These are phyloP conservation scores for Bisporella sp. DNA, from an alignment of 2,329 filamentous ascomycete genomes.

Conservation along the genomic window DNA sequence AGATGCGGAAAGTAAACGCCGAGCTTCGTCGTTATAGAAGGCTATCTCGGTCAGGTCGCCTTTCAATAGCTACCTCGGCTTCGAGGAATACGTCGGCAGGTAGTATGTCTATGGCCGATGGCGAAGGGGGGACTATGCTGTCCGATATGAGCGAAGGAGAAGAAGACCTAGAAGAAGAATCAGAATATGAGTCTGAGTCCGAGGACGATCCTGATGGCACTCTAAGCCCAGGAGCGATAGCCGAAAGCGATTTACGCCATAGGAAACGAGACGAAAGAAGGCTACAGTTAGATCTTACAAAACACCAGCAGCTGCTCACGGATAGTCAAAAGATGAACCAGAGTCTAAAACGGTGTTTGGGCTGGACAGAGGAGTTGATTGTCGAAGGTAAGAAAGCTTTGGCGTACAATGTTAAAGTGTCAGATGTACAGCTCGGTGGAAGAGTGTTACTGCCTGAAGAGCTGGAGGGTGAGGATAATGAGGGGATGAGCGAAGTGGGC, in stretches of 20 bases:
- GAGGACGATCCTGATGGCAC: constrained; percentile 23
- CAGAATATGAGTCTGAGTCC: constrained; percentile 44
- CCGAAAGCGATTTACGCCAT: constrained; percentile 41
- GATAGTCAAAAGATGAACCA: constrained; percentile 96
- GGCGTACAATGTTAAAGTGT: constrained; percentile 70
- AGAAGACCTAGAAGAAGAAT: constrained; percentile 36
- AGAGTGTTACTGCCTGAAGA: constrained; percentile 70
- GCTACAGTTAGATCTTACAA: constrained; percentile 76
- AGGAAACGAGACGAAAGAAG: constrained; percentile 74
- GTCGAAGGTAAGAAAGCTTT: constrained; percentile 82
- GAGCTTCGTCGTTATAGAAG: constrained; percentile 81
- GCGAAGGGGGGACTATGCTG: constrained; percentile 27
- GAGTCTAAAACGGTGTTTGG: constrained; percentile 81
- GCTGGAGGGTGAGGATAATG: constrained; percentile 32
- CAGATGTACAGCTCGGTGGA: constrained; percentile 75
- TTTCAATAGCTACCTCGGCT: constrained; percentile 52
- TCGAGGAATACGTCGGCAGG: constrained; percentile 38
- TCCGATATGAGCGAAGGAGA: constrained; percentile 45
- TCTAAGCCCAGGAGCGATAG: constrained; percentile 34
- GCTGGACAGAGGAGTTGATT: constrained; percentile 86
- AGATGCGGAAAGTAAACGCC: constrained; percentile 83
- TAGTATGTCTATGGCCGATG: constrained; percentile 37
- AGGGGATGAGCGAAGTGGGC: constrained; percentile 24
- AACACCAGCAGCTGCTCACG: constrained; percentile 80
- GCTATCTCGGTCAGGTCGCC: constrained; percentile 72